These are phyloP conservation scores for Hortaea sp. DNA, from an alignment of 2,329 filamentous ascomycete genomes.

Conservation along the genomic window DNA sequence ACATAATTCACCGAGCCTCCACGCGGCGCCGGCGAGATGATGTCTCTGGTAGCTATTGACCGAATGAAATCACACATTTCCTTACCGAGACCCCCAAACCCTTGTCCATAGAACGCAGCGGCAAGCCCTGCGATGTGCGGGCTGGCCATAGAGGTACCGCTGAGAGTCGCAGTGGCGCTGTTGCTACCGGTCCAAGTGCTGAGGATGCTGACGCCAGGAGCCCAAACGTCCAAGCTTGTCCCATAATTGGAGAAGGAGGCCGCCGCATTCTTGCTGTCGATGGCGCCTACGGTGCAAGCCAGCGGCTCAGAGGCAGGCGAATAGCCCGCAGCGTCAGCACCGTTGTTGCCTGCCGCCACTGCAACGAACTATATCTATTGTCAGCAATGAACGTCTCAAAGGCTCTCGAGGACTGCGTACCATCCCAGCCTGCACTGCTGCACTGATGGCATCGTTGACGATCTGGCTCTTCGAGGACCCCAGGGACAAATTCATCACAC, in stretches of 20 bases:
- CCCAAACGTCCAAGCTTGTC: conserved; percentile 29
- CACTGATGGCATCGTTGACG: background rate
- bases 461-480: background rate
- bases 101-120: background rate
- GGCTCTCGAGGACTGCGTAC: background rate
- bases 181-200: conserved; percentile 39
- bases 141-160: background rate
- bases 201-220: conserved; percentile 26
- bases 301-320: conserved; percentile 28
- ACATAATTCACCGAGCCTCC: no score
- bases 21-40: no score
- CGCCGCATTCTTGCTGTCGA: conserved; percentile 18
- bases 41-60: no score
- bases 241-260: conserved; percentile 31
- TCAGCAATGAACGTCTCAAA: background rate
- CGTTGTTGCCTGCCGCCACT: background rate
- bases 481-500: background rate
- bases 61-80: no score
- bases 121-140: background rate
- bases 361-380: background rate
- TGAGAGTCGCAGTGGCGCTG: background rate
- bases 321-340: background rate
- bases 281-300: conserved; percentile 27
- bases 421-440: background rate
- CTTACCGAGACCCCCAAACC: no score